These are phyloP conservation scores for Podaxis carcinomalis DNA, from an alignment of 768 basidiomycete genomes.

Conservation along the genomic window DNA sequence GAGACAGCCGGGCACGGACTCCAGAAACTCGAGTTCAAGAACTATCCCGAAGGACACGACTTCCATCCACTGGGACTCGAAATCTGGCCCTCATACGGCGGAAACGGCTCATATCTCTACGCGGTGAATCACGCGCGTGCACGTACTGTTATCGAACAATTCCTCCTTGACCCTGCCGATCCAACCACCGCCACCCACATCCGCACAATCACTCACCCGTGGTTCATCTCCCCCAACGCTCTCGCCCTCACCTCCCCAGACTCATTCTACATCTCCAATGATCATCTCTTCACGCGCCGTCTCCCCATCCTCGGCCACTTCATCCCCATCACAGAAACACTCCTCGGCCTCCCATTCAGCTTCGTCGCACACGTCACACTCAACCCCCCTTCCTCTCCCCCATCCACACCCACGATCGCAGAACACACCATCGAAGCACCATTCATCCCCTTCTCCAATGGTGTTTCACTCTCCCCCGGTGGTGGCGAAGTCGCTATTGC, in stretches of 20 bases:
- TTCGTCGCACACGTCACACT: slow-evolving; percentile 57
- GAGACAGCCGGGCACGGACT: slow-evolving; percentile 20
- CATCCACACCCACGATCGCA: slow-evolving; percentile 22
- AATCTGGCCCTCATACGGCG: slow-evolving; percentile 44
- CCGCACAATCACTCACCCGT: slow-evolving; percentile 54
- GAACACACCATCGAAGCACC: slow-evolving; percentile 35
- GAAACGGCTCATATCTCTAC: slow-evolving; percentile 53
- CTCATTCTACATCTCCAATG: slow-evolving; percentile 71
- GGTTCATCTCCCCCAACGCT: slow-evolving; percentile 63
- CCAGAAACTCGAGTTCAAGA: slow-evolving; percentile 38
- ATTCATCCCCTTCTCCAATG: slow-evolving; percentile 66
- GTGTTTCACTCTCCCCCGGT: slow-evolving; percentile 53
- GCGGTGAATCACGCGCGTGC: slow-evolving; percentile 65
- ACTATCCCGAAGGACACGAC: slow-evolving; percentile 53
- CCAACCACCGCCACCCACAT: slow-evolving; percentile 46
- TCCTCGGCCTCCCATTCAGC: slow-evolving; percentile 52
- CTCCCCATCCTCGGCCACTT: slow-evolving; percentile 47
- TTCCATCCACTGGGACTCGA: slow-evolving; percentile 74
- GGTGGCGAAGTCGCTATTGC: slow-evolving; percentile 52
- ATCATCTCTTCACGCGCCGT: slow-evolving; percentile 65
- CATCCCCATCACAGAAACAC: slow-evolving; percentile 50
- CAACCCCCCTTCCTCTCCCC: slow-evolving; percentile 20
- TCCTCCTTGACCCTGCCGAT: slow-evolving; percentile 42
- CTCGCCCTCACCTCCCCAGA: slow-evolving; percentile 61
- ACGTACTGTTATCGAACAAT: slow-evolving; percentile 65